Evolutionary conservation across 805 yeast genomes (phyloP).

Genomic region (Yarrowia sp.): DNA sequence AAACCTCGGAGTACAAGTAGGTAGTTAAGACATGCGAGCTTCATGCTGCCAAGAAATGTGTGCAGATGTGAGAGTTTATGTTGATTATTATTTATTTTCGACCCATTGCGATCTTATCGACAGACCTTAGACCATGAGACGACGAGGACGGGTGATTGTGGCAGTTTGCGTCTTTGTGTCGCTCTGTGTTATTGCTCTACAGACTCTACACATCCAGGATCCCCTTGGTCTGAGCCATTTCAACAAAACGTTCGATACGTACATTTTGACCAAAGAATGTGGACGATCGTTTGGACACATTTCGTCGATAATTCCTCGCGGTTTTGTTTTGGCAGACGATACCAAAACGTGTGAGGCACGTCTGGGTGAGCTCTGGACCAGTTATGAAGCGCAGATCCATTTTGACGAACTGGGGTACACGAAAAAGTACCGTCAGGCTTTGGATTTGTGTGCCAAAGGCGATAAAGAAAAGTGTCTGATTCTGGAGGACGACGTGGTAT

Average conservation of each 20-base stretch:
- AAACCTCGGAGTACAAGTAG: too few relatives aligned
- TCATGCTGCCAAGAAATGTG: too few relatives aligned
- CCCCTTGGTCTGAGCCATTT: not conserved
- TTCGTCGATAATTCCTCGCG: constrained; percentile 3
- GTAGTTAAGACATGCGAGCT: too few relatives aligned
- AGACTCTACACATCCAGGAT: not conserved
- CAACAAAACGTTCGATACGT: constrained; percentile 7
- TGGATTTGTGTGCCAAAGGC: constrained; percentile 2
- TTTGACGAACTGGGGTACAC: constrained; percentile 20
- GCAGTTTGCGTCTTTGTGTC: not conserved
- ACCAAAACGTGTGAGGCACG: not conserved
- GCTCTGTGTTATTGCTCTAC: not conserved
- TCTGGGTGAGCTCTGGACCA: not conserved
- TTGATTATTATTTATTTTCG: too few relatives aligned
- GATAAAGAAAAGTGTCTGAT: constrained; percentile 3
- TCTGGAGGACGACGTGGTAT: constrained; percentile 18
- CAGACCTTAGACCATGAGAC: not conserved
- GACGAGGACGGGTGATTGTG: not conserved
- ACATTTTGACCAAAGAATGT: constrained; percentile 19
- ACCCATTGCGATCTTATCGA: not conserved
- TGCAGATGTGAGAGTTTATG: too few relatives aligned
- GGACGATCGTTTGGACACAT: not conserved
- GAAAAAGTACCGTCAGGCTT: constrained; percentile 16
- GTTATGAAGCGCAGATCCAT: not conserved
- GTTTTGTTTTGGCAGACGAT: not conserved